Evolutionary conservation across 371 early-diverging fungal genomes (phyloP).

Genomic region (Mucor irregularis): DNA sequence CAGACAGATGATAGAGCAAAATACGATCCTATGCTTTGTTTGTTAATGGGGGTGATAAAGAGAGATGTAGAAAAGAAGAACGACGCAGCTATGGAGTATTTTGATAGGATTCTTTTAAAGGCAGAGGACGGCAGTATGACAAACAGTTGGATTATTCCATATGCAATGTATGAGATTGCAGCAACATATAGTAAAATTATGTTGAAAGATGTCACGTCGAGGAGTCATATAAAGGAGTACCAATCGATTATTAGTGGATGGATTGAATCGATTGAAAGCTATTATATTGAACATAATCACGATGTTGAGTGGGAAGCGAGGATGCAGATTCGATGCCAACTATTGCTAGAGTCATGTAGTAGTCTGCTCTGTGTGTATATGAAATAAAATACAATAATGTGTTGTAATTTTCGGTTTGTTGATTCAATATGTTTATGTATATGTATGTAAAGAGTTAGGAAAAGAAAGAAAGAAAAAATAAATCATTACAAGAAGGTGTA

Average conservation of each 20-base stretch:
- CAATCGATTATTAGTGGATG: neutral
- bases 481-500: too few relatives aligned
- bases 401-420: too few relatives aligned
- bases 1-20: neutral
- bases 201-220: too few relatives aligned
- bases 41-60: slow-evolving; percentile 17
- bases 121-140: neutral
- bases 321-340: slow-evolving; percentile 28
- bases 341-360: slow-evolving; percentile 21
- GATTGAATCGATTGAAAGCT: slow-evolving; percentile 12
- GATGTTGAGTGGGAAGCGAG: slow-evolving; percentile 25
- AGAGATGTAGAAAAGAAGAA: slow-evolving; percentile 7
- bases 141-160: slow-evolving; percentile 14
- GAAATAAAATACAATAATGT: neutral
- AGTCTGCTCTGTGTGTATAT: neutral
- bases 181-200: slow-evolving; percentile 7
- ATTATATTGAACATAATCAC: slow-evolving; percentile 12
- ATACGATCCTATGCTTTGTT: neutral
- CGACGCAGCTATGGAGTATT: slow-evolving; percentile 12
- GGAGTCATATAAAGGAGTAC: too few relatives aligned
- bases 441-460: neutral
- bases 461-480: too few relatives aligned
- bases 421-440: neutral
- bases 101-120: neutral
- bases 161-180: slow-evolving; percentile 34